Percentiles rank a stretch among this genome's conserved stretches.
Conservation (phyloP, 148 eudicot genomes). For the Beta vulgaris region DNA sequence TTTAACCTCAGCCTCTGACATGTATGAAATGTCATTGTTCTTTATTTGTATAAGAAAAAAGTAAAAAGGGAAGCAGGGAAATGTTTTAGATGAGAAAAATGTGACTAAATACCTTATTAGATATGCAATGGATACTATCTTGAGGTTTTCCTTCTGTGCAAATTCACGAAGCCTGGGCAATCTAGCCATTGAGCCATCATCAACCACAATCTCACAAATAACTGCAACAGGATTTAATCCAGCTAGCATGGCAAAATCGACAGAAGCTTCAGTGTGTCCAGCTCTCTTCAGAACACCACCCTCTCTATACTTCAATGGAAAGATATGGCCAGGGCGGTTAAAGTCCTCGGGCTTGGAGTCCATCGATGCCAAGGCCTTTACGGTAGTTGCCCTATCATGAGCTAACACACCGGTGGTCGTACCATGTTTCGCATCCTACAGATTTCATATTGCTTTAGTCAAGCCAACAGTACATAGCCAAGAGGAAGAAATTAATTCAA, state of each 20-base stretch:
- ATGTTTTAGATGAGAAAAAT: background rate
- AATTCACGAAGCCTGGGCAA: slow-evolving; percentile 78
- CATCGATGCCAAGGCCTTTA: slow-evolving; percentile 67
- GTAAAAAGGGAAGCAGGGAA: no score
- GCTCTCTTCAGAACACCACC: slow-evolving; percentile 96
- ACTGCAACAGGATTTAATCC: slow-evolving; percentile 79
- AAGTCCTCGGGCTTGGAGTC: slow-evolving; percentile 83
- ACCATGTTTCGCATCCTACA: slow-evolving; percentile 90
- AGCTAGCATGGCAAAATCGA: slow-evolving; percentile 76
- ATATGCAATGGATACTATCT: slow-evolving; percentile 87
- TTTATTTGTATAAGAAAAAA: no score
- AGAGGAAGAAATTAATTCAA: background rate
- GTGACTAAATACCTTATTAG: slow-evolving; percentile 54
- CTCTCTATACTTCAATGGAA: slow-evolving; percentile 81
- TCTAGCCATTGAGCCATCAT: slow-evolving; percentile 98
- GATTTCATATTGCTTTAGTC: background rate
- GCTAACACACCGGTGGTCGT: slow-evolving; percentile 95
- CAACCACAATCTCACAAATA: slow-evolving; percentile 90
- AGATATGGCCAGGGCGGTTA: slow-evolving; percentile 97
- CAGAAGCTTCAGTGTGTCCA: slow-evolving; percentile 94
- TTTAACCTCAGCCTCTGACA: background rate
- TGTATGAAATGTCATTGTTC: background rate
- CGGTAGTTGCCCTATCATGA: slow-evolving; percentile 71
- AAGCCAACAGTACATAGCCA: background rate
- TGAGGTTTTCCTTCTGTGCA: slow-evolving; percentile 57